Evolutionary conservation across 2,329 filamentous ascomycete species (phyloP).

Genomic region (Diatrype stigma): DNA sequence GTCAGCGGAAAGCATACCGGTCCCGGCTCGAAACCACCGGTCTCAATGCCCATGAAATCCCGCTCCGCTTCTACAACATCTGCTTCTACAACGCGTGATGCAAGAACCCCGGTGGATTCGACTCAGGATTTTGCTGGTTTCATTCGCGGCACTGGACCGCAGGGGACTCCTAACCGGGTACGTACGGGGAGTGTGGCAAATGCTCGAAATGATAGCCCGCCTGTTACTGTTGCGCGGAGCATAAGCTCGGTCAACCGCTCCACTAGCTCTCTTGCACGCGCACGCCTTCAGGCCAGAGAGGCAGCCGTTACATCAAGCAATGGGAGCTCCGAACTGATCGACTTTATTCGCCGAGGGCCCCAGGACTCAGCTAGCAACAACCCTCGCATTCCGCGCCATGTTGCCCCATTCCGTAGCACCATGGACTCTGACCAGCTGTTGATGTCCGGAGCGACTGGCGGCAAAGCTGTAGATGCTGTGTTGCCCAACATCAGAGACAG

Average conservation of each 20-base stretch:
- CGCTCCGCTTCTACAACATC: slow-evolving; percentile 25
- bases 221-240: slow-evolving; percentile 22
- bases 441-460: slow-evolving; percentile 50
- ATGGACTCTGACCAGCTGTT: slow-evolving; percentile 74
- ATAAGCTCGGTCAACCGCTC: slow-evolving; percentile 37
- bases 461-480: slow-evolving; percentile 54
- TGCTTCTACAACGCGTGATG: slow-evolving; percentile 51
- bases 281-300: slow-evolving; percentile 67
- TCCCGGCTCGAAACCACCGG: slow-evolving; percentile 27
- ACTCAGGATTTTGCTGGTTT: slow-evolving; percentile 84
- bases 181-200: slow-evolving; percentile 19
- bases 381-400: slow-evolving; percentile 73
- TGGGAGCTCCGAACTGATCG: slow-evolving; percentile 82
- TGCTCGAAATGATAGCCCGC: slow-evolving; percentile 29
- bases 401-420: slow-evolving; percentile 79
- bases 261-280: slow-evolving; percentile 38
- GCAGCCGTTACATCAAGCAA: slow-evolving; percentile 58
- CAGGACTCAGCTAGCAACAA: slow-evolving; percentile 53
- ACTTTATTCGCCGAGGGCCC: slow-evolving; percentile 89
- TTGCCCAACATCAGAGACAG: slow-evolving; percentile 53
- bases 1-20: slow-evolving; percentile 22
- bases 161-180: slow-evolving; percentile 28
- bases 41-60: slow-evolving; percentile 27
- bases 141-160: slow-evolving; percentile 77
- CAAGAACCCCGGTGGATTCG: slow-evolving; percentile 66